A percentile compares a stretch with the other conserved stretches of the same genome.
These are phyloP conservation scores for Nigrospora sphaerica DNA, from an alignment of 2,329 filamentous ascomycete species.

Conservation along the genomic window DNA sequence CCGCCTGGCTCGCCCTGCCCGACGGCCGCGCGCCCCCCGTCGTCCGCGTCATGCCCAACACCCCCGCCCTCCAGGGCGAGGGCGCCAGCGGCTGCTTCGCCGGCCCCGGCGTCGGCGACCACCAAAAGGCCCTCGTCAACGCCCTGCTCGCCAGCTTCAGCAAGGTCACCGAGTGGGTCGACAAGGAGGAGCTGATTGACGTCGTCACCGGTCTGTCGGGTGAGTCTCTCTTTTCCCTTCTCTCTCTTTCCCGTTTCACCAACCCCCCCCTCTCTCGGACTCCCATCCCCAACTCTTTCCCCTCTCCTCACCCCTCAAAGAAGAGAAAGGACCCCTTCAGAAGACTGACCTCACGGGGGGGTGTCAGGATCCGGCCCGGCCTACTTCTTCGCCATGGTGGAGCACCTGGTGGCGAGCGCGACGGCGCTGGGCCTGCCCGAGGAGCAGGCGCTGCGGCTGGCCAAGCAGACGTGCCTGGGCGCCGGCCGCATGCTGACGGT, in stretches of 20 bases:
- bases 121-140: conserved; percentile 33
- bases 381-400: conserved; percentile 47
- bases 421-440: conserved; percentile 34
- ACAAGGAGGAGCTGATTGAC: conserved; percentile 40
- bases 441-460: conserved; percentile 41
- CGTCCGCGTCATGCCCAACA: conserved; percentile 48
- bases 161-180: conserved; percentile 41
- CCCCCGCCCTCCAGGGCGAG: conserved; percentile 41
- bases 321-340: background rate
- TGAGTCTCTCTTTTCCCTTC: conserved; percentile 13
- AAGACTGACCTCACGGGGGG: background rate
- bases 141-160: conserved; percentile 37
- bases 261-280: background rate
- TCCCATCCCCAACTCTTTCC: background rate
- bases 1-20: conserved; percentile 30
- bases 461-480: conserved; percentile 43
- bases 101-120: conserved; percentile 30
- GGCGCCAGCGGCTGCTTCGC: conserved; percentile 42
- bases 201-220: conserved; percentile 43
- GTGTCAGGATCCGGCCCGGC: conserved; percentile 39
- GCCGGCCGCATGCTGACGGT: conserved; percentile 43
- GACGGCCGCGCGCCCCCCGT: conserved; percentile 32
- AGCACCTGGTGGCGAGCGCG: conserved; percentile 39
- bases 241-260: background rate
- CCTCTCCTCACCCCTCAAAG: background rate